These are phyloP conservation scores for Cyberlindnera saturnus DNA, from an alignment of 805 yeast genomes.

Conservation along the genomic window DNA sequence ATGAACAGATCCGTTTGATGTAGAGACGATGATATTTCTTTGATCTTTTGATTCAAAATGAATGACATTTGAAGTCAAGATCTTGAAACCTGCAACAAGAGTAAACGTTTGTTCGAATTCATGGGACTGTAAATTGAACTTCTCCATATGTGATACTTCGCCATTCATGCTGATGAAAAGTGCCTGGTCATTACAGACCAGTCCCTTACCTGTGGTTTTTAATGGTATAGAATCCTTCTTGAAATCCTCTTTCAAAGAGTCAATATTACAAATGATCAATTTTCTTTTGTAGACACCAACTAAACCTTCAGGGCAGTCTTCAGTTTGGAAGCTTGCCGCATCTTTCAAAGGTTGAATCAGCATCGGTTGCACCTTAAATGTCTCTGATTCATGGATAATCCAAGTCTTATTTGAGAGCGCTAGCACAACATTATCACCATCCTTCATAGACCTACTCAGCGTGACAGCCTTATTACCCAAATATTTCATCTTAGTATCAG, in stretches of 20 bases:
- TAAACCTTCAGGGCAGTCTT: slow-evolving; percentile 55
- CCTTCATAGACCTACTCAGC: slow-evolving; percentile 25
- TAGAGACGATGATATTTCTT: slow-evolving; percentile 41
- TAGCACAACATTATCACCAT: slow-evolving; percentile 20
- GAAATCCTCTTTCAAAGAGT: slow-evolving; percentile 30
- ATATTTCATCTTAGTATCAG: slow-evolving; percentile 62
- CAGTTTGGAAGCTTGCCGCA: slow-evolving; percentile 54
- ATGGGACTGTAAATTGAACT: slow-evolving; percentile 6
- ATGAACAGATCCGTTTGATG: slow-evolving; percentile 20
- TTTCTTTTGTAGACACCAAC: slow-evolving; percentile 52
- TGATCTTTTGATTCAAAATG: slow-evolving; percentile 22
- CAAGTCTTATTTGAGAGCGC: slow-evolving; percentile 30
- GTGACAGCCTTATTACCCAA: slow-evolving; percentile 64
- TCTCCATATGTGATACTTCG: slow-evolving; percentile 7
- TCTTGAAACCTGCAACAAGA: slow-evolving; percentile 7
- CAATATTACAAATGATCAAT: slow-evolving; percentile 51
- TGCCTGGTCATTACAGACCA: slow-evolving; percentile 23
- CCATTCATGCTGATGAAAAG: slow-evolving; percentile 17
- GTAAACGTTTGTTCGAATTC: slow-evolving; percentile 9
- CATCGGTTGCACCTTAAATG: slow-evolving; percentile 25
- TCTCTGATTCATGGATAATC: slow-evolving; percentile 23
- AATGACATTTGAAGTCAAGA: slow-evolving; percentile 11
- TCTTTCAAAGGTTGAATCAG: slow-evolving; percentile 28
- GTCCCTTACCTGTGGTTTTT: slow-evolving; percentile 44
- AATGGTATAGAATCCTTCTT: slow-evolving; percentile 35